These are phyloP conservation scores for Didymella segeticola DNA, from an alignment of 2,329 filamentous ascomycete genomes.

Conservation along the genomic window DNA sequence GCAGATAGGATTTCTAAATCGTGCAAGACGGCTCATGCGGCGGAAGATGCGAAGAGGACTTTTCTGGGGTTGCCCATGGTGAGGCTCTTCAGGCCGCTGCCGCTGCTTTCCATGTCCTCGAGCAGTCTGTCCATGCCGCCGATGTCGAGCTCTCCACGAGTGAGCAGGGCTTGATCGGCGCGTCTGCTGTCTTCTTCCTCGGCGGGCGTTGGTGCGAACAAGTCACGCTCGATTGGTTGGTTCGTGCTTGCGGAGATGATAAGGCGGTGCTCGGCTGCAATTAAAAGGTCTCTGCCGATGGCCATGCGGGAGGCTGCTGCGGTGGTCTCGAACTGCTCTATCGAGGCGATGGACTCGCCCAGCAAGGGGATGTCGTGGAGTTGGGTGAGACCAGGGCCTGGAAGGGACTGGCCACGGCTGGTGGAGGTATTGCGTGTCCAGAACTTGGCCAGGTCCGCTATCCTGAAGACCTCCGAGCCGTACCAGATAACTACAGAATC, in stretches of 20 bases:
- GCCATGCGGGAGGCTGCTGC: constrained; percentile 52
- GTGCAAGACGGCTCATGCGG: constrained; percentile 22
- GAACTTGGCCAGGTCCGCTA: constrained; percentile 54
- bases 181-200: constrained; percentile 39
- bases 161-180: constrained; percentile 53
- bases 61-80: constrained; percentile 42
- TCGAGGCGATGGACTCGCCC: constrained; percentile 53
- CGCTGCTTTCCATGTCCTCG: constrained; percentile 42
- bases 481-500: constrained; percentile 58
- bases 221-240: constrained; percentile 37
- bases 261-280: constrained; percentile 54
- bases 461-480: constrained; percentile 52
- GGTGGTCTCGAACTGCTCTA: constrained; percentile 53
- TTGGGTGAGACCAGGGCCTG: constrained; percentile 51
- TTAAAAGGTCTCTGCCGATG: constrained; percentile 52
- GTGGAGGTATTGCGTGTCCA: constrained; percentile 52
- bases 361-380: constrained; percentile 51
- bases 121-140: constrained; percentile 57
- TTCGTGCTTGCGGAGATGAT: constrained; percentile 50
- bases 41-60: constrained; percentile 46
- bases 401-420: constrained; percentile 45
- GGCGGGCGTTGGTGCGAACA: constrained; percentile 36
- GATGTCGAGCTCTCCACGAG: constrained; percentile 55
- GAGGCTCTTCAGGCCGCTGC: constrained; percentile 28
- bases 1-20: not conserved